Base-by-base conservation (phyloP, 164 flowering plant species). In the Hamamelis virginiana region DNA sequence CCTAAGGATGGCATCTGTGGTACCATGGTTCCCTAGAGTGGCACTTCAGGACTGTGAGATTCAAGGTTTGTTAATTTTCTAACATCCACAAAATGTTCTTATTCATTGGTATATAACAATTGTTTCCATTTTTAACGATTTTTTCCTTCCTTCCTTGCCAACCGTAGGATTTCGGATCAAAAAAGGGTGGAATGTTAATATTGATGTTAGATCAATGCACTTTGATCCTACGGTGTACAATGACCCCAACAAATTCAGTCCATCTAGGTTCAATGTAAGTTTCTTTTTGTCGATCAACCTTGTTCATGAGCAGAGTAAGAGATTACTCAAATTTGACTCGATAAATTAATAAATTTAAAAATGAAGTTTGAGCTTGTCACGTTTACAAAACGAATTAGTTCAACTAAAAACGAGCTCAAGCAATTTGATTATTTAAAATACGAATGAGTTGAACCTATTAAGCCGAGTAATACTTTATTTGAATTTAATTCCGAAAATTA, bases 11-110 rank as follows among this genome's bases (percentile, higher is more conserved):
- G 80, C 88, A 47, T 84, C 85, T 18, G 66, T 86, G 10, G 83
- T 90, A 23, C 71, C 85, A 62, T 90, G 95, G 95, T 80, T 86
- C 59, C 95, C 95, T 16, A 82, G 95, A 45, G 70, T 82, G n/a
- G 86, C 81, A 15, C 87, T 86, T 1, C 59, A 80, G 12, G 88
- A 86, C 67, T 85, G 84, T 70, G 74, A 79, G 21, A 77, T 90
- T n/a, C 82, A 83, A 74, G 92, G 94, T 80, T 64, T 38, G 52
- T 28, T n/a, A n/a, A n/a, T 33, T 67, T 41, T 15, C 50, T 23
- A 13, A 50, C n/a, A 4, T 22, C 25, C 41, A 15, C 12, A 27
- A 28, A 50, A 11, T 25, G 12, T 56, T 0, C 1, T 55, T 23
- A 19, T 55, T 18, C 18, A 44, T 5, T 41, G 33, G n/a, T n/a